Evolutionary conservation across 2,329 filamentous ascomycete species (phyloP), one percentile per base, ranked within the genome.

Genomic region (Tothia fuscella): DNA sequence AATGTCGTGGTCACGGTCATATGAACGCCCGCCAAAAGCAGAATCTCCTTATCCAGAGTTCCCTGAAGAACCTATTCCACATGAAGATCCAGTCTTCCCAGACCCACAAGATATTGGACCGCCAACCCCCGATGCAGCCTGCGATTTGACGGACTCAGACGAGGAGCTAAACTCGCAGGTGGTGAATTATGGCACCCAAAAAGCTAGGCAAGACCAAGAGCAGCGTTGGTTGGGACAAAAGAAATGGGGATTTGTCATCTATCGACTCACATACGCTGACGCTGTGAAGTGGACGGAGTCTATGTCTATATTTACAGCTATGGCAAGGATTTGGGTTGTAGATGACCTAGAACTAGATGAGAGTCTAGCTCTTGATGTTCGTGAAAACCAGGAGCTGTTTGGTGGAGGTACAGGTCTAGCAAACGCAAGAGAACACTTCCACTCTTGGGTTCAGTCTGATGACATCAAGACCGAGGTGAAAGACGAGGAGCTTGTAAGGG

Each of bases 231-330:
- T 36, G n/a, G 12, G 5, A 4, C 20, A 24, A 20, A 25, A 36
- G 20, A 36, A 14, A 36, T 36, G 34, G 34, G 34, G 34, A 2
- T n/a, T 36, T 14, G 20, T 36, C 34, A 25, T 36, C 10, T 36
- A 36, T 25, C 20, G 34, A 16, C 26, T 20, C 20, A 36, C 34
- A 4, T 36, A 36, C 20, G 6, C n/a, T 24, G 34, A 36, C 12
- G 20, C 22, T 14, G 20, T 9, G 12, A 13, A 14, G 21, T 36
- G 34, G 34, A 14, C 34, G 5, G 21, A 6, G 21, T 36, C 26
- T 14, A 14, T 36, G 34, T 5, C 22, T 7, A 9, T 24, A 20
- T 36, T 36, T 14, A 24, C 22, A 14, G 20, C 34, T 14, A 36
- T 36, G 34, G 34, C 16, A 4, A 36, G 34, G 20, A 24, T 17